Evolutionary conservation across 2,329 filamentous ascomycete genomes (phyloP), one percentile per base, ranked within the genome.

Genomic region (Paradendryphiella salina): DNA sequence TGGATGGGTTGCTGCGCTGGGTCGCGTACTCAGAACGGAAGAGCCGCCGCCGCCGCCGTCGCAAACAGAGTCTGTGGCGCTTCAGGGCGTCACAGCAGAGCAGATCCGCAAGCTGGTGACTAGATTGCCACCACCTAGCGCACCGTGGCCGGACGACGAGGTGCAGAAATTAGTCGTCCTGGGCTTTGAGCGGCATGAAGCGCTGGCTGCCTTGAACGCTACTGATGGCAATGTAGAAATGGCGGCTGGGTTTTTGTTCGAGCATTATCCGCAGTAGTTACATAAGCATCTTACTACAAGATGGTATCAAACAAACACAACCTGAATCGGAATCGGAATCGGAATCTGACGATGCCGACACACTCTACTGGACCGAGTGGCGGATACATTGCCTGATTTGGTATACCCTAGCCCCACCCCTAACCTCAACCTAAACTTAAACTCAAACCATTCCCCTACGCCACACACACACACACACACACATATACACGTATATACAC

Each of bases 1-100:
- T 0, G 47, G 71, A 59, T 96, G 91, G 91, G 89, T 88, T 0
- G 80, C 79, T 38, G 79, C 80, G 49, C 86, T 94, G 79, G 84
- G 85, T 0, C 50, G 61, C 1, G 65, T 73, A 0, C 44, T 79
- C 21, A 57, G 76, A 9, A 67, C 57, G 1, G 66, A 69, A 18
- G 46, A 71, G 10, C 65, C 70, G 4, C 55, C 57, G 1, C 42
- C 46, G 32, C 17, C 13, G 13, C 53, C 52, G 13, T 52, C 52
- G n/a, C 53, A 15, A 18, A 59, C 45, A 14, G 5, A 60, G 57
- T 4, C 31, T 41, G 32, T 45, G n/a, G 61, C 64, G 5, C 38
- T 57, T 42, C 51, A 68, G 3, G 61, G 57, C 5, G 40, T 69
- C 18, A 69, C 67, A 11, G 50, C 68, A 0, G 67, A 72, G 18